Evolutionary conservation across 108 stramenopile species (phyloP).

Genomic region (Cylindrotheca closterium): DNA sequence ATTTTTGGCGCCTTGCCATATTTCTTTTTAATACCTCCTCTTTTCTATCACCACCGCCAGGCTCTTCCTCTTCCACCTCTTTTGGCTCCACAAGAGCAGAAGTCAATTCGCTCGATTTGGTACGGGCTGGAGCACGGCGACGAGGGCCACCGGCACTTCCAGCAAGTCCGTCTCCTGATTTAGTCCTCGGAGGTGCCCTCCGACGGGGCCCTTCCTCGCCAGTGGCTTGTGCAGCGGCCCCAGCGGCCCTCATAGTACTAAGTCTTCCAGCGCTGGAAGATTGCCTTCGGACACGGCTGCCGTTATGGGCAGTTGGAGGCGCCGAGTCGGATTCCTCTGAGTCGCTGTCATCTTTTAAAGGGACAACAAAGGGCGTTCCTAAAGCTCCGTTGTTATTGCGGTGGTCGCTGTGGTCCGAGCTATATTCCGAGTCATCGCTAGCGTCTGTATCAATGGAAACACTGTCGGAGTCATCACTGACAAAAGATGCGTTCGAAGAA

Average conservation of each 20-base stretch:
- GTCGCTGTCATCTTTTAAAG: not conserved
- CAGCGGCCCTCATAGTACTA: slow-evolving; percentile 6
- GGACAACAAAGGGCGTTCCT: slow-evolving; percentile 3
- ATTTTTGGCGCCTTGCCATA: slow-evolving; percentile 25
- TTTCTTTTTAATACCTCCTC: slow-evolving; percentile 26
- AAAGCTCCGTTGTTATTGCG: not conserved
- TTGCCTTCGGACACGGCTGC: not conserved
- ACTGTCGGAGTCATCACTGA: slow-evolving; percentile 16
- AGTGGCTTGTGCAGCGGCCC: slow-evolving; percentile 6
- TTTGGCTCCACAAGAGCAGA: slow-evolving; percentile 1
- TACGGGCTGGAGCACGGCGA: slow-evolving; percentile 31
- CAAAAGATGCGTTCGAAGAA: slow-evolving; percentile 21
- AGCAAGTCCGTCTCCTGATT: slow-evolving; percentile 25
- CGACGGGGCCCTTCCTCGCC: slow-evolving; percentile 6
- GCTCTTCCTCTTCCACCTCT: slow-evolving; percentile 18
- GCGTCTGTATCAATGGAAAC: slow-evolving; percentile 15
- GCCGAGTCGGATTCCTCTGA: no score
- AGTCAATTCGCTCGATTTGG: slow-evolving; percentile 23
- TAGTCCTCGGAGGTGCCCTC: slow-evolving; percentile 25
- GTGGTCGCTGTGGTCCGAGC: slow-evolving; percentile 1
- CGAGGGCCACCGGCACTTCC: not conserved
- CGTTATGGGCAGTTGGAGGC: not conserved
- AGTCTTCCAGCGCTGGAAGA: not conserved
- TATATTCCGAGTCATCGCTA: not conserved
- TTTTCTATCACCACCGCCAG: not conserved